phyloP scores from a whole-genome alignment of 2,329 filamentous ascomycete genomes.

The Pleomassaria siparia region DNA sequence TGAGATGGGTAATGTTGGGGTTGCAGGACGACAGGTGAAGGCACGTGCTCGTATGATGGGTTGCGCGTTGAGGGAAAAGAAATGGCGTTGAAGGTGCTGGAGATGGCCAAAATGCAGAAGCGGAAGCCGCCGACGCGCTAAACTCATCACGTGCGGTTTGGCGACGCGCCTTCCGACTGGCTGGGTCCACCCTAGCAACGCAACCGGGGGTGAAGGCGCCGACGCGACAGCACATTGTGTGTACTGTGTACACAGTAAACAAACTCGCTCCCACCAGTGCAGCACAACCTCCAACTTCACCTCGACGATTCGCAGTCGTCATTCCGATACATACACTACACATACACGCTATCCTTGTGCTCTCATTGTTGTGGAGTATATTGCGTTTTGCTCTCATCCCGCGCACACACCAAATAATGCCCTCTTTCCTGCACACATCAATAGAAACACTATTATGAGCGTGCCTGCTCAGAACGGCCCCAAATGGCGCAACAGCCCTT shows the following conservation, averaged over 20 bases:
- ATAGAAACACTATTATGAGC: conserved; percentile 53
- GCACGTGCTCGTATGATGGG: background rate
- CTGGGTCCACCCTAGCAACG: background rate
- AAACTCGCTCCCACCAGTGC: conserved; percentile 13
- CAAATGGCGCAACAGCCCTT: conserved; percentile 78
- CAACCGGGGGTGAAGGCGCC: too few species aligned
- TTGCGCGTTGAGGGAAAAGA: background rate
- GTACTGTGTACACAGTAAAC: too few species aligned
- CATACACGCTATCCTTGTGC: conserved; percentile 11
- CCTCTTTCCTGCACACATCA: conserved; percentile 13
- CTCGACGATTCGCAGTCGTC: background rate
- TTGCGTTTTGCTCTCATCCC: background rate
- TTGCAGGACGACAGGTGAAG: background rate
- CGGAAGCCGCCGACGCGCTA: conserved; percentile 1
- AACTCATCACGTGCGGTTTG: background rate
- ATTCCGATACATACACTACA: conserved; percentile 26
- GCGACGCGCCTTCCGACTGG: background rate
- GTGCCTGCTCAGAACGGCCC: conserved; percentile 62
- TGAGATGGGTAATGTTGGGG: background rate
- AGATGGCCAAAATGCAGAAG: background rate
- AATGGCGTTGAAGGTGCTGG: background rate
- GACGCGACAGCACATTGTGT: too few species aligned
- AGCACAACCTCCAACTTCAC: conserved; percentile 12
- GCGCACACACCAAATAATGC: background rate
- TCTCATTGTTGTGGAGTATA: background rate